Base-by-base conservation (phyloP, 225 moss, liverwort and hornwort species). In the Neckera pumila region DNA sequence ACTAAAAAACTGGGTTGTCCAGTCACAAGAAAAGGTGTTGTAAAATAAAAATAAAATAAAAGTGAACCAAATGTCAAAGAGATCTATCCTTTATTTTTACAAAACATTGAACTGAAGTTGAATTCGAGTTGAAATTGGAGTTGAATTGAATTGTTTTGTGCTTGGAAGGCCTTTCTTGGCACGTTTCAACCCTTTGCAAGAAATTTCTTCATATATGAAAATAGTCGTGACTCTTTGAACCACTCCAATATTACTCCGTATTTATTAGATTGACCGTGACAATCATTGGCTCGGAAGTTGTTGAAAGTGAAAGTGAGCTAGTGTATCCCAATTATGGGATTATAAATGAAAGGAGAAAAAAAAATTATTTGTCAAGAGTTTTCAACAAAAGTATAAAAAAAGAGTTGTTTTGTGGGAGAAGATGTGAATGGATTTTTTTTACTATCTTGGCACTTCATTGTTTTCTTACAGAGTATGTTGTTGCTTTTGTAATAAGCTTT, bases 361-460 rank as follows among this genome's bases (percentile, higher is more conserved):
- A 30, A 1, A 3, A 47, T 2, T 8, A 47, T 47, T 47, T 6
- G 10, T 15, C 1, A 15, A 0, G 16, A 16, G 3, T 15, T 10
- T 56, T 26, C n/a, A 56, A n/a, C 10, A 25, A 23, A 36, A 26
- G 9, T 15, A 2, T 38, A 1, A 3, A 16, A 16, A 26, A 38
- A 26, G 0, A n/a, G 0, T n/a, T 17, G 19, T 57, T 26, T 0
- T 7, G 0, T 1, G 0, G n/a, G 0, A 53, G 4, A 56, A n/a
- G 1, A 15, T 77, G 25, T 0, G 1, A 77, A 78, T 26, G 7
- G 7, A 15, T 11, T 26, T 36, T 36, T 36, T 7, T 38, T 17
- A 57, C 1, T 10, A 1, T 38, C 10, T 57, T 57, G 7, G n/a
- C 10, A 26, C 7, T 38, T 57, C 6, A 15, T 54, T 53, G 9